These are phyloP conservation scores for Thamnidium elegans DNA, from an alignment of 192 early-diverging fungal genomes.

Conservation along the genomic window DNA sequence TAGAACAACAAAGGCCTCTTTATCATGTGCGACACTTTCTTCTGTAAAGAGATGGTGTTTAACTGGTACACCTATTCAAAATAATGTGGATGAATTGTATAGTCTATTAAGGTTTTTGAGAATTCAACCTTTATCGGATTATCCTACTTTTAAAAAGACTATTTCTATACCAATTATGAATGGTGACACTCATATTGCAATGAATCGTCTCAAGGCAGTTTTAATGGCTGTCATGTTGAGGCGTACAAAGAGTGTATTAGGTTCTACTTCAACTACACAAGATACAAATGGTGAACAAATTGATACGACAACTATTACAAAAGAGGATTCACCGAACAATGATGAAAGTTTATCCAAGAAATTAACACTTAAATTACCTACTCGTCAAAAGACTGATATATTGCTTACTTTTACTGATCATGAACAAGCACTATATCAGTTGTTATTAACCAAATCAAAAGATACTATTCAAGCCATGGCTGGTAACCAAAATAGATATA, in stretches of 20 bases:
- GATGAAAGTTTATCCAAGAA: constrained; percentile 5
- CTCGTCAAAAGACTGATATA: constrained; percentile 43
- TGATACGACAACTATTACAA: not conserved
- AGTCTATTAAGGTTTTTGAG: constrained; percentile 65
- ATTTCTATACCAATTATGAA: constrained; percentile 46
- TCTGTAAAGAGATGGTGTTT: constrained; percentile 61
- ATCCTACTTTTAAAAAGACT: constrained; percentile 43
- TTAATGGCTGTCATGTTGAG: constrained; percentile 61
- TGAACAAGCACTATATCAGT: constrained; percentile 62
- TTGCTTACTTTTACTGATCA: constrained; percentile 43
- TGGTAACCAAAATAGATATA: constrained; percentile 33
- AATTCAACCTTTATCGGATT: constrained; percentile 56
- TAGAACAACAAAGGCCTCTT: constrained; percentile 40
- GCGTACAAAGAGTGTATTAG: constrained; percentile 61
- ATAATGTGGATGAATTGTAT: constrained; percentile 68
- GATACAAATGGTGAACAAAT: not conserved
- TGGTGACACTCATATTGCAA: constrained; percentile 32
- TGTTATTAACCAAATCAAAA: constrained; percentile 40
- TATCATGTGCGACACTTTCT: constrained; percentile 45
- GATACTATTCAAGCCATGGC: constrained; percentile 26
- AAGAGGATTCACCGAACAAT: not conserved
- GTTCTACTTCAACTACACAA: constrained; percentile 31
- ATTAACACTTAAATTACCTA: constrained; percentile 58
- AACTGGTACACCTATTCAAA: constrained; percentile 61
- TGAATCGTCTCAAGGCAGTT: constrained; percentile 58